These are phyloP conservation scores for Rhizopus sp. DNA, from an alignment of 371 early-diverging fungal genomes.

Conservation along the genomic window DNA sequence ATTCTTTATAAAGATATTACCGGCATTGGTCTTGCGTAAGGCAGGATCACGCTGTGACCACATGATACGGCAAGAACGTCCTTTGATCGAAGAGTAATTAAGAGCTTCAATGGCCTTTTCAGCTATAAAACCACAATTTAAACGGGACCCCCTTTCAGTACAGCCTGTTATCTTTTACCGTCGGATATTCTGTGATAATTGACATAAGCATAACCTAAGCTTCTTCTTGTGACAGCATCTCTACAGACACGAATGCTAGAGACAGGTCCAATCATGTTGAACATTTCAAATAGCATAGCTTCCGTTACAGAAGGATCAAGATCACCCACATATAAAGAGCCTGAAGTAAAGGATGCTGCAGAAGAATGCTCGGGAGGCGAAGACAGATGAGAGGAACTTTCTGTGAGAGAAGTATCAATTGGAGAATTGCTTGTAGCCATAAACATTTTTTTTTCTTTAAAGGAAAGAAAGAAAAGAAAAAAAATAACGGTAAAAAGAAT, in stretches of 20 bases:
- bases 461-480: not conserved
- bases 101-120: constrained; percentile 92
- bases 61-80: constrained; percentile 97
- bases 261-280: constrained; percentile 93
- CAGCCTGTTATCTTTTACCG: constrained; percentile 44
- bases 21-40: constrained; percentile 86
- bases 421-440: not conserved
- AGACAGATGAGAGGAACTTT: too few relatives aligned
- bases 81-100: constrained; percentile 94
- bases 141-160: not conserved
- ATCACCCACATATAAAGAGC: constrained; percentile 89
- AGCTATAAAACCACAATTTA: constrained; percentile 36
- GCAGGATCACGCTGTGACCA: constrained; percentile 99
- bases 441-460: constrained; percentile 7
- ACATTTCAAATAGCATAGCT: constrained; percentile 95
- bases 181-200: constrained; percentile 84
- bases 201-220: constrained; percentile 97
- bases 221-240: constrained; percentile 94
- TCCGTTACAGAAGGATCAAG: constrained; percentile 94
- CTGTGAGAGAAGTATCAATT: too few relatives aligned
- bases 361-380: constrained; percentile 8
- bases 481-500: too few relatives aligned
- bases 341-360: constrained; percentile 50
- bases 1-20: constrained; percentile 99
- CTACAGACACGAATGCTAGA: constrained; percentile 97